A percentile compares a stretch with the other conserved stretches of the same genome.
Conservation (phyloP, 2,329 filamentous ascomycete genomes). For the Fusarium coicis region DNA sequence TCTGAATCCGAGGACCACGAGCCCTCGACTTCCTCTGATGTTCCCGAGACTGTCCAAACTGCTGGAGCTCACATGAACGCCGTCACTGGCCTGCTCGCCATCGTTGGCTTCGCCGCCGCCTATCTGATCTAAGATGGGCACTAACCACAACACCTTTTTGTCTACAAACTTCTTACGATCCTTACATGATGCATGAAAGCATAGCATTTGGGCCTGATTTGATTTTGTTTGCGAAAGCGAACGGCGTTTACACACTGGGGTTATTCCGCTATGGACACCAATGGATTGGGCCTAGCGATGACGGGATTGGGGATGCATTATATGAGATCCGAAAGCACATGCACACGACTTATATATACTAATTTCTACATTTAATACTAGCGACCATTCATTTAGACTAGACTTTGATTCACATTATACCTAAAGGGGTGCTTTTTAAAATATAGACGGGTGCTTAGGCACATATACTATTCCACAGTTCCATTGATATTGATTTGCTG, state of each 20-base stretch:
- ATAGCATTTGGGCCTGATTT: conserved; percentile 31
- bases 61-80: conserved; percentile 47
- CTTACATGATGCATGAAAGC: conserved; percentile 39
- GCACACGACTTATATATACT: conserved; percentile 39
- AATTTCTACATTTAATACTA: conserved; percentile 39
- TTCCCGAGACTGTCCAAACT: conserved; percentile 37
- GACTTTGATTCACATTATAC: conserved; percentile 31
- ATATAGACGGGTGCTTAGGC: conserved; percentile 12
- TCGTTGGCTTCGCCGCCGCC: conserved; percentile 53
- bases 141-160: background rate
- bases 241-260: conserved; percentile 31
- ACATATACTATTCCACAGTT: background rate
- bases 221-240: conserved; percentile 34
- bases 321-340: conserved; percentile 33
- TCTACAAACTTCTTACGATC: conserved; percentile 35
- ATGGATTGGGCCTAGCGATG: conserved; percentile 29
- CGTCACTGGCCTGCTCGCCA: conserved; percentile 50
- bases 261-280: conserved; percentile 23
- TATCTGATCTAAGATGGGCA: conserved; percentile 53
- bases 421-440: conserved; percentile 14
- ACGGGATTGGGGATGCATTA: conserved; percentile 26
- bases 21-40: conserved; percentile 25
- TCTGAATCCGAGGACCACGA: conserved; percentile 20
- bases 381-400: conserved; percentile 42
- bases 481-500: background rate